Conservation (phyloP, 73 alveolate species). For the Halteria grandinella region DNA sequence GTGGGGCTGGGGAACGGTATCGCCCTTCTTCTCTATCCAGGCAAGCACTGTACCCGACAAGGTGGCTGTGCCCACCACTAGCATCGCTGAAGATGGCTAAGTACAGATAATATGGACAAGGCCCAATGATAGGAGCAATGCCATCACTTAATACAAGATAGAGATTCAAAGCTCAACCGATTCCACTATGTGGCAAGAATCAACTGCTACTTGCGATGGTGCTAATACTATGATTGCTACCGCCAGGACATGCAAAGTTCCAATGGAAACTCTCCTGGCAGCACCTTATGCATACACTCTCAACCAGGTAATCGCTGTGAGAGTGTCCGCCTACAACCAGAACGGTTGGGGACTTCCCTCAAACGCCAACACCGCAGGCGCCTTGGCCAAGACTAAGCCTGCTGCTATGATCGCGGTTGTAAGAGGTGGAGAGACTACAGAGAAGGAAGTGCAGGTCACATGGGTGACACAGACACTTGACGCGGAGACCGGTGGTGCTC, state of each 20-base stretch:
- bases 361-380: conserved; percentile 9
- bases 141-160: conserved; percentile 39
- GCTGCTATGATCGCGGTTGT: conserved; percentile 11
- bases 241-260: conserved; percentile 34
- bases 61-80: conserved; percentile 21
- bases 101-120: conserved; percentile 29
- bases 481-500: conserved; percentile 53
- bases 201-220: conserved; percentile 31
- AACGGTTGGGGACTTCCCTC: background rate
- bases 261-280: conserved; percentile 31
- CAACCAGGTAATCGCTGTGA: conserved; percentile 4
- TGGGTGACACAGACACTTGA: conserved; percentile 39
- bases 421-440: too few species aligned
- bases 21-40: conserved; percentile 12
- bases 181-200: background rate
- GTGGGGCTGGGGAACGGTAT: conserved; percentile 51
- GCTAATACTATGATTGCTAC: background rate
- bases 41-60: conserved; percentile 43
- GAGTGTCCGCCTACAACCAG: conserved; percentile 22
- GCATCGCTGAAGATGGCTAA: conserved; percentile 5
- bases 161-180: conserved; percentile 9
- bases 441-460: too few species aligned
- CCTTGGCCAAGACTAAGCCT: conserved; percentile 10
- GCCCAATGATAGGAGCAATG: conserved; percentile 29
- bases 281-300: conserved; percentile 1